phyloP scores from a whole-genome alignment of 768 basidiomycete genomes.

The Filobasidium wieringae region DNA sequence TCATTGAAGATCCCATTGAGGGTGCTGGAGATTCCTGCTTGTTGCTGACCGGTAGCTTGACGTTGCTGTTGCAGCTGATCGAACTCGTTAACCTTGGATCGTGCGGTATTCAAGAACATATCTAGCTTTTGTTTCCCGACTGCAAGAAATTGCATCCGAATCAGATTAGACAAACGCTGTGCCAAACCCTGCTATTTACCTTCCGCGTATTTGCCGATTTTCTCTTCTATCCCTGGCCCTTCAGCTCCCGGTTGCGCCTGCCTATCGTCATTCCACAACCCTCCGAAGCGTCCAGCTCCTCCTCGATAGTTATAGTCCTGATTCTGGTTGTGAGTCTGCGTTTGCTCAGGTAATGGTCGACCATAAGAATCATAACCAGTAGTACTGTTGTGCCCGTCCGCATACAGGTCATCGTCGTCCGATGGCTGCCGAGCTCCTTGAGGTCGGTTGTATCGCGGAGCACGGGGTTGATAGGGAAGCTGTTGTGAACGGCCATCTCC shows the following conservation, averaged over 20 bases:
- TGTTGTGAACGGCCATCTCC: not conserved
- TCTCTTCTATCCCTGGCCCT: slow-evolving; percentile 27
- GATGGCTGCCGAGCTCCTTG: not conserved
- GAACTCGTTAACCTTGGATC: slow-evolving; percentile 32
- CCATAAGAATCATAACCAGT: slow-evolving; percentile 13
- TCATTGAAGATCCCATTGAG: slow-evolving; percentile 14
- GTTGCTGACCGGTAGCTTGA: not conserved
- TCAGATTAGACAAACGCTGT: no score
- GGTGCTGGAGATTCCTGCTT: not conserved
- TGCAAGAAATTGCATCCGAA: slow-evolving; percentile 8
- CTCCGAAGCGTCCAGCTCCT: not conserved
- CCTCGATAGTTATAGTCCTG: not conserved
- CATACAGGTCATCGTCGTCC: slow-evolving; percentile 2
- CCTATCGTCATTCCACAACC: not conserved
- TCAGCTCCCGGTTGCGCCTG: not conserved
- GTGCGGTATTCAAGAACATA: slow-evolving; percentile 28
- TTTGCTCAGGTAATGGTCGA: not conserved
- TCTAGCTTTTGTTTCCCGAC: slow-evolving; percentile 36
- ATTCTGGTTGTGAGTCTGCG: not conserved
- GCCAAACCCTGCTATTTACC: slow-evolving; percentile 20
- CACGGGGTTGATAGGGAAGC: slow-evolving; percentile 36
- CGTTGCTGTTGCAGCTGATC: slow-evolving; percentile 21
- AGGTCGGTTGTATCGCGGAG: slow-evolving; percentile 14
- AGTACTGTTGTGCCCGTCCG: slow-evolving; percentile 17
- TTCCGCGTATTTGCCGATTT: slow-evolving; percentile 30